phyloP scores from a whole-genome alignment of 83 land plant species.

The Picea abies region DNA sequence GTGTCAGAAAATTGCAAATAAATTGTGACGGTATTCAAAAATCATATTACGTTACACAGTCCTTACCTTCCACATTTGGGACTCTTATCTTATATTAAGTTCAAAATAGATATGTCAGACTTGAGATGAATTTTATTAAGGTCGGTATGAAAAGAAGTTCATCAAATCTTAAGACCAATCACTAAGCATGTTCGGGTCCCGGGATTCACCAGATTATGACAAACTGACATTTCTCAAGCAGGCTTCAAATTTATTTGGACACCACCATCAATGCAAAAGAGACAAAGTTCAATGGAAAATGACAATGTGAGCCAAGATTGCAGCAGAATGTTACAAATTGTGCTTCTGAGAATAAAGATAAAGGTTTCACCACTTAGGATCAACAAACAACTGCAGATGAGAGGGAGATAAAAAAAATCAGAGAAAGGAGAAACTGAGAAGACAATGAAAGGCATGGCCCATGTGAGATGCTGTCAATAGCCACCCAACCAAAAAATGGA shows the following conservation, averaged over 20 bases:
- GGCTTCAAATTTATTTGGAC: not conserved
- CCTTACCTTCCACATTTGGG: no score
- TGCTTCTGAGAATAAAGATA: not conserved
- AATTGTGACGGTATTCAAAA: no score
- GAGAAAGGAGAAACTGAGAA: conserved; percentile 1
- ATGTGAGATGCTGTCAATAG: conserved; percentile 13
- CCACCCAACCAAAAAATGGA: conserved; percentile 16
- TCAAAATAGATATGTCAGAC: not conserved
- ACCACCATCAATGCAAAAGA: not conserved
- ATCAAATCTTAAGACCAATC: not conserved
- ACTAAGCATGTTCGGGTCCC: not conserved
- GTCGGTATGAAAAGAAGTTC: no score
- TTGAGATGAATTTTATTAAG: not conserved
- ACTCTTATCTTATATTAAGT: no score
- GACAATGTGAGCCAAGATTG: not conserved
- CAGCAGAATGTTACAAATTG: not conserved
- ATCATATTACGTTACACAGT: no score
- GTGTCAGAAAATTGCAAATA: no score
- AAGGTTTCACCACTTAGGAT: not conserved
- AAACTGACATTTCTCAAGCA: not conserved
- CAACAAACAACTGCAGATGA: not conserved
- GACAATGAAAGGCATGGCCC: not conserved
- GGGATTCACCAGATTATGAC: not conserved
- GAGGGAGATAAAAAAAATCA: not conserved
- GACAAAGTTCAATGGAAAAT: not conserved